Conservation (phyloP, 805 yeast species). For the Candida nanaspora region DNA sequence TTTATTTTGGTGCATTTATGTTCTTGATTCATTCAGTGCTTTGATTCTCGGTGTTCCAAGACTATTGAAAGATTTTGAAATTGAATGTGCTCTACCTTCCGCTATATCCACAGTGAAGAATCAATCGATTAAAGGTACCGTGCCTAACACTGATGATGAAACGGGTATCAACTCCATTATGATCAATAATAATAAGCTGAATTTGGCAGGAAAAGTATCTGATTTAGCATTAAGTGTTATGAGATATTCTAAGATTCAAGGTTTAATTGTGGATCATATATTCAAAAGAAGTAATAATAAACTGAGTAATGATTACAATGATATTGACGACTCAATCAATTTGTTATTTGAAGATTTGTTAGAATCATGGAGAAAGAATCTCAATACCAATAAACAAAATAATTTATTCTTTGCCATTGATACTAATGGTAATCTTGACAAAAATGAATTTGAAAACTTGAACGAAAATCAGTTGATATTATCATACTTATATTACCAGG, state of each 20-base stretch:
- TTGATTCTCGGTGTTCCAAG: constrained; percentile 79
- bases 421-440: constrained; percentile 42
- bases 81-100: constrained; percentile 78
- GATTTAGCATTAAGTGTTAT: constrained; percentile 56
- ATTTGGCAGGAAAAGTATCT: constrained; percentile 65
- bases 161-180: constrained; percentile 48
- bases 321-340: constrained; percentile 23
- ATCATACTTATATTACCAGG: constrained; percentile 52
- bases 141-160: constrained; percentile 24
- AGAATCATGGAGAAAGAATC: constrained; percentile 71
- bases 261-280: constrained; percentile 62
- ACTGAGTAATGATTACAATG: constrained; percentile 13
- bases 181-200: constrained; percentile 50
- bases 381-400: constrained; percentile 40
- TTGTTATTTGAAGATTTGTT: constrained; percentile 52
- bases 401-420: constrained; percentile 59
- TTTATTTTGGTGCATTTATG: constrained; percentile 77
- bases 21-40: constrained; percentile 68
- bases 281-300: constrained; percentile 49
- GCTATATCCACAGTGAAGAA: not conserved
- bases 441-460: constrained; percentile 23
- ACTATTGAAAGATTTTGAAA: constrained; percentile 68
- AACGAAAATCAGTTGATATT: constrained; percentile 45
- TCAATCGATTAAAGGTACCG: constrained; percentile 18
- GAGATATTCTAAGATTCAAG: constrained; percentile 66